Evolutionary conservation across 1,284 basidiomycete genomes (phyloP), one percentile per base, ranked within the genome.

Genomic region (Microbotryomycetes sp.): DNA sequence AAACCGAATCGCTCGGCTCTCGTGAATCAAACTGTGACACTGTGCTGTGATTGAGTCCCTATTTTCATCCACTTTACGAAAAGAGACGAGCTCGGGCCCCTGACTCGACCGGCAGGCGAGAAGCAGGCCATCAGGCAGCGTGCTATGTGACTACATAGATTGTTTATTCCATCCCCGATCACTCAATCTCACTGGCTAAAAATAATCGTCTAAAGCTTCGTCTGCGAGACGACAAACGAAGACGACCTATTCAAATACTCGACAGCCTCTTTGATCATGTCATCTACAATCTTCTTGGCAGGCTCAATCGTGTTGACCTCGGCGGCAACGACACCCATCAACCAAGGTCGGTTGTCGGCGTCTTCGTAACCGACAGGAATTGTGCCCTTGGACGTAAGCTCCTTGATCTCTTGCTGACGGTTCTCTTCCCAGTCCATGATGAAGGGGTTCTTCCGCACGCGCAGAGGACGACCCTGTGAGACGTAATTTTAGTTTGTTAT

Each of bases 361-460:
- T 83, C 78, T 65, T 82, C 79, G 61, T 61, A 62, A 6, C 60
- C 62, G 23, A 70, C 68, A 9, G 90, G 90, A 60, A 93, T 76
- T 66, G 89, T 82, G 41, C 91, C 90, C 75, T 85, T 81, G 2
- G 83, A 79, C 0, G 86, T 88, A 51, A 91, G 79, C 65, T 83
- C 81, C 75, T 85, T 83, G 73, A 91, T 89, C 78, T 89, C 85
- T 2, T 75, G 79, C 71, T 83, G 82, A 31, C 86, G 79, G 73
- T 88, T 87, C 65, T 78, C 77, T 68, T 84, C 85, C 85, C 83
- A 84, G 62, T 65, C 61, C 57, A 63, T 64, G 61, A 91, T 81
- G 73, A 90, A 92, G 23, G 86, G 83, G 11, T 88, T 90, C 73
- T 83, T 83, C 68, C 84, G 79, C 26, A 93, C 87, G 47, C 90